Percentiles rank a stretch among this genome's conserved stretches.
Evolutionary conservation across 257 asterid genomes (phyloP).

Genomic region (Solanum gracilifrons): DNA sequence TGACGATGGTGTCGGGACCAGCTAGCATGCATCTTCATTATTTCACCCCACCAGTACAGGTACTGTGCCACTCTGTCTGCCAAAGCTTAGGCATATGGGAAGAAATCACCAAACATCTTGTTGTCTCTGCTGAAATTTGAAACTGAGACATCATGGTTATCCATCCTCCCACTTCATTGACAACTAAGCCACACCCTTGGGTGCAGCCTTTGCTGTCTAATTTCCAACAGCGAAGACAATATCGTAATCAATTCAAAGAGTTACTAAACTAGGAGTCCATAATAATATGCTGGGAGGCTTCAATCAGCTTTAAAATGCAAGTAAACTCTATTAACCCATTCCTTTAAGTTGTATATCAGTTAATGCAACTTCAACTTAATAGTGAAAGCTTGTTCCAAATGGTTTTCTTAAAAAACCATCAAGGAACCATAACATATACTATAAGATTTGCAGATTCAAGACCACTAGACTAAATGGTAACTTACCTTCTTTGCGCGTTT

Average conservation of each 20-base stretch:
- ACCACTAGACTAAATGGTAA: neutral
- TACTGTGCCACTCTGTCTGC: neutral
- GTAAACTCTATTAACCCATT: neutral
- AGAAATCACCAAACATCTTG: neutral
- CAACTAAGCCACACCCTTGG: neutral
- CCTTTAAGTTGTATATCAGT: neutral
- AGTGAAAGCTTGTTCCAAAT: neutral
- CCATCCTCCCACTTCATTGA: neutral
- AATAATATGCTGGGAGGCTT: neutral
- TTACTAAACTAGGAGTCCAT: neutral
- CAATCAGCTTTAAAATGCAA: neutral
- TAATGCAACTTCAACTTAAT: neutral
- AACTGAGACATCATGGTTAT: neutral
- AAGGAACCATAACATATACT: slow-evolving; percentile 2
- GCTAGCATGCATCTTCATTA: neutral
- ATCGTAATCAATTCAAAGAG: neutral
- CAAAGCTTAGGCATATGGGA: neutral
- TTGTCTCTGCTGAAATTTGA: neutral
- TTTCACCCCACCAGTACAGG: neutral
- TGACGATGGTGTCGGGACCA: neutral
- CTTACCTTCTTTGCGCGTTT: slow-evolving; percentile 94
- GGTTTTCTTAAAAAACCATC: neutral
- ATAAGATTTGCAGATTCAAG: neutral
- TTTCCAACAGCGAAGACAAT: neutral
- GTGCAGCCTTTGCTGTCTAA: neutral